Conservation (phyloP, 2,329 filamentous ascomycete species). For the Sclerotinia trifoliorum region DNA sequence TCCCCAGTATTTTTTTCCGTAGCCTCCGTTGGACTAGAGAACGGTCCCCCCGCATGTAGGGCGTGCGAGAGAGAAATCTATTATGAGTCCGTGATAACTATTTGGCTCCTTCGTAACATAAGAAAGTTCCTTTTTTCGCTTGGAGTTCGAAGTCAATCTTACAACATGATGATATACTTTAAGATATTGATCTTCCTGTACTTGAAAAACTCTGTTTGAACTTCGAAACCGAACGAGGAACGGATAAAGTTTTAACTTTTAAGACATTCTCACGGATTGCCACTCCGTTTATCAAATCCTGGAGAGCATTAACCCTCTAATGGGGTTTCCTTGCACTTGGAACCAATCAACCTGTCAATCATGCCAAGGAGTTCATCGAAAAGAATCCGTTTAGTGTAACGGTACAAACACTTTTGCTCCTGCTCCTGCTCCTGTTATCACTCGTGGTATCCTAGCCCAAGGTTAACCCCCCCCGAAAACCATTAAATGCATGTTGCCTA, state of each 20-base stretch:
- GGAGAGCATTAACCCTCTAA: background rate
- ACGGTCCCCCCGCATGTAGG: background rate
- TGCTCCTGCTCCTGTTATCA: background rate
- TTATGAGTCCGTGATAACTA: background rate
- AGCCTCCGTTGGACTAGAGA: background rate
- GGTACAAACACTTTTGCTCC: background rate
- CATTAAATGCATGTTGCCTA: slow-evolving; percentile 8
- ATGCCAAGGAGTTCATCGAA: slow-evolving; percentile 17
- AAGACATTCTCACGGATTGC: slow-evolving; percentile 12
- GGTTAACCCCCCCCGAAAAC: background rate
- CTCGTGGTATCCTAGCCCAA: slow-evolving; percentile 17
- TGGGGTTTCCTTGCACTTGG: background rate
- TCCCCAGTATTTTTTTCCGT: background rate
- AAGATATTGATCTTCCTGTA: background rate
- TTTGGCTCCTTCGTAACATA: no score
- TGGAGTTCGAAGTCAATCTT: background rate
- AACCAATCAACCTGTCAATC: slow-evolving; percentile 7
- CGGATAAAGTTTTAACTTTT: background rate
- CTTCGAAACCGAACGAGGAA: background rate
- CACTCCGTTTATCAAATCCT: background rate
- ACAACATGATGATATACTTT: background rate
- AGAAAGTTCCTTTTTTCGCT: background rate
- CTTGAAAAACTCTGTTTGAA: background rate
- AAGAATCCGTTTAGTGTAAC: background rate
- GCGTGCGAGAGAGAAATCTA: background rate